Evolutionary conservation across 169 alveolate species (phyloP).

Genomic region (Hepatocystis sp.): DNA sequence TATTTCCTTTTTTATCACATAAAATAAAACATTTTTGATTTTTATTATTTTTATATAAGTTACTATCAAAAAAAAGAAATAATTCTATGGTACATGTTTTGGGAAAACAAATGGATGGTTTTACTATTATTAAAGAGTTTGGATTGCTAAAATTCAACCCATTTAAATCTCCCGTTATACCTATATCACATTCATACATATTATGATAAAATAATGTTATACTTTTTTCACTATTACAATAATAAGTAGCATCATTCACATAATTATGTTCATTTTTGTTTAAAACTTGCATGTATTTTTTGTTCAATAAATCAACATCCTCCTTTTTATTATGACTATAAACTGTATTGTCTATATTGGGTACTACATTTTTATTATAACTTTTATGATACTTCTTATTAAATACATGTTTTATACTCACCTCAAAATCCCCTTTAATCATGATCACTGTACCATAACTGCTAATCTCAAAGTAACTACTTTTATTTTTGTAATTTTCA

Average conservation of each 20-base stretch:
- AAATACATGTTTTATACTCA: neutral
- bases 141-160: conserved; percentile 28
- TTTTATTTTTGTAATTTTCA: conserved; percentile 45
- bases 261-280: conserved; percentile 23
- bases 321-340: neutral
- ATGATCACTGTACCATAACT: conserved; percentile 32
- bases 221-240: too few species aligned
- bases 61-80: conserved; percentile 22
- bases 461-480: conserved; percentile 28
- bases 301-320: conserved; percentile 15
- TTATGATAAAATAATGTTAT: conserved; percentile 46
- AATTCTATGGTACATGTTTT: conserved; percentile 44
- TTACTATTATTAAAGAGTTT: conserved; percentile 22
- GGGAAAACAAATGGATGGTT: conserved; percentile 29
- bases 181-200: conserved; percentile 21
- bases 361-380: neutral
- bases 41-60: conserved; percentile 1
- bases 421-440: conserved; percentile 10
- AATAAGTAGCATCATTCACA: conserved; percentile 31
- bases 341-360: neutral
- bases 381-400: neutral
- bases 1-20: conserved; percentile 52
- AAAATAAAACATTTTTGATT: conserved; percentile 16
- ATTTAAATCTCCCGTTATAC: conserved; percentile 64
- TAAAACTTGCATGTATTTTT: conserved; percentile 12